Evolutionary conservation across 495 filamentous ascomycete species (phyloP).

Genomic region (Melanomma pulvis-pyrius): DNA sequence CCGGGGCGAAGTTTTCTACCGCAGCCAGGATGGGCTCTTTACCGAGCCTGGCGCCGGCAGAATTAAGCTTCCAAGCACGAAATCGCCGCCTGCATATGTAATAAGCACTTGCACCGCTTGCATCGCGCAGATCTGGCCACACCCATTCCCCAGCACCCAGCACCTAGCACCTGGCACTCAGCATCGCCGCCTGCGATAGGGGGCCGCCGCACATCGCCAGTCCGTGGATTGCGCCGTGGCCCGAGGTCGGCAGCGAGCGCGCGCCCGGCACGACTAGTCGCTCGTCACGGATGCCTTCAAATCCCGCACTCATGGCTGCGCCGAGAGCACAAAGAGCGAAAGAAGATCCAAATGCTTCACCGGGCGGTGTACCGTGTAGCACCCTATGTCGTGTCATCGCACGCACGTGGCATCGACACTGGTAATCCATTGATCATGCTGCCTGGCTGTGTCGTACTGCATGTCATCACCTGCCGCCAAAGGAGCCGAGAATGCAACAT

Average conservation of each 20-base stretch:
- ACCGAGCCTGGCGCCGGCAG: slow-evolving; percentile 21
- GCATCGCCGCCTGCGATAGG: no score
- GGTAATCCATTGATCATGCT: no score
- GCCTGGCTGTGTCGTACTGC: no score
- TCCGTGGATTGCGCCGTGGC: neutral
- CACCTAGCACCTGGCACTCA: no score
- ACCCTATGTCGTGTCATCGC: no score
- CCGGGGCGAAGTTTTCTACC: slow-evolving; percentile 23
- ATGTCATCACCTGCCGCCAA: no score
- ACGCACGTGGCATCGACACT: no score
- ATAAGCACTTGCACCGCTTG: neutral
- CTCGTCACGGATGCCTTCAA: neutral
- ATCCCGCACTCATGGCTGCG: neutral
- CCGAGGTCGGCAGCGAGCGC: neutral
- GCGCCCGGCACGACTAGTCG: neutral
- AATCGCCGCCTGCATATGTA: slow-evolving; percentile 8
- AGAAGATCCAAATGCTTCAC: no score
- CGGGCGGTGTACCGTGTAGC: no score
- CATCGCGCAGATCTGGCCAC: neutral
- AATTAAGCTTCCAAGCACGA: slow-evolving; percentile 14
- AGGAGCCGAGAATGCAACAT: no score
- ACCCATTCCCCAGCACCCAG: neutral
- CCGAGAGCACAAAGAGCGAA: no score
- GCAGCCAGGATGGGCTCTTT: slow-evolving; percentile 5
- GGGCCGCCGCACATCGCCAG: neutral